These are phyloP conservation scores for Pythium brassicae DNA, from an alignment of 352 stramenopile species.

Conservation along the genomic window DNA sequence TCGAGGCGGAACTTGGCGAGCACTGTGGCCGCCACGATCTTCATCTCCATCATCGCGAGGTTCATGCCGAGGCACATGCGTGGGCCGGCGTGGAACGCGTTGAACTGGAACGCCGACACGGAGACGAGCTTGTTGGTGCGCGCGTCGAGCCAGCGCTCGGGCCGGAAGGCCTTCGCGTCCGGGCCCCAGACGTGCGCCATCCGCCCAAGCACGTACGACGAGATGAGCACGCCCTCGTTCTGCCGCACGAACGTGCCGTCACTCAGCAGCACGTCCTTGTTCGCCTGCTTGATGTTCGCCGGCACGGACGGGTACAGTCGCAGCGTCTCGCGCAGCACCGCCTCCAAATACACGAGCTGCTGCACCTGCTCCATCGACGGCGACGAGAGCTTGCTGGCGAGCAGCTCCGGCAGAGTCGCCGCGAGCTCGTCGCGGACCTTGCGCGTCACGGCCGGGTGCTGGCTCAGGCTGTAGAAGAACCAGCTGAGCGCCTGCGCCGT, in stretches of 20 bases:
- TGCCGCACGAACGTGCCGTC: conserved; percentile 57
- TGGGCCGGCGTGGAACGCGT: conserved; percentile 65
- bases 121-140: conserved; percentile 22
- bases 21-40: conserved; percentile 55
- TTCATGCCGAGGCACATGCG: conserved; percentile 67
- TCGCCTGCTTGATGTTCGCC: conserved; percentile 23
- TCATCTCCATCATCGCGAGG: conserved; percentile 83
- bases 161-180: conserved; percentile 53
- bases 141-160: conserved; percentile 60
- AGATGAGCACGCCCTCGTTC: conserved; percentile 26
- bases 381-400: background rate
- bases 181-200: conserved; percentile 57
- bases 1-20: conserved; percentile 57
- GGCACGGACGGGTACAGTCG: conserved; percentile 52
- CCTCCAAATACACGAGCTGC: conserved; percentile 40
- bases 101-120: conserved; percentile 59
- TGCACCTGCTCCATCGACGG: conserved; percentile 24
- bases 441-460: conserved; percentile 42
- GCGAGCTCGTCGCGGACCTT: conserved; percentile 44
- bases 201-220: conserved; percentile 50
- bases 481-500: conserved; percentile 68
- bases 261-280: conserved; percentile 42
- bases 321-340: conserved; percentile 49
- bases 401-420: conserved; percentile 23
- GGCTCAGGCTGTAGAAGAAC: conserved; percentile 56